Conservation (phyloP, 257 asterid genomes). For the Knoxia roxburghii region DNA sequence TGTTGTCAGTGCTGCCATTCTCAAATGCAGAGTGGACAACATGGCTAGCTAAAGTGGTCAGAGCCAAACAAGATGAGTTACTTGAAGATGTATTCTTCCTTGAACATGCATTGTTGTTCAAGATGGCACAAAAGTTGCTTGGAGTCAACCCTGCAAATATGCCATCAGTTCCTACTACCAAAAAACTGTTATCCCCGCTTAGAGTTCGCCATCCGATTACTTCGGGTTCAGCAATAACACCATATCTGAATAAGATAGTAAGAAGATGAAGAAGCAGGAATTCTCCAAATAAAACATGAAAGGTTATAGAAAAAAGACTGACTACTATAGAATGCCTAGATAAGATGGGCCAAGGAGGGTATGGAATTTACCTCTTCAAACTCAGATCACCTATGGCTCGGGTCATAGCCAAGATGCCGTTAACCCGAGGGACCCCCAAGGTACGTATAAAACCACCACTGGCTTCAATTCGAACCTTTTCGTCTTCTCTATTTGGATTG, state of each 20-base stretch:
- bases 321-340: neutral
- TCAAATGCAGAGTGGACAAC: slow-evolving; percentile 38
- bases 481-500: slow-evolving; percentile 63
- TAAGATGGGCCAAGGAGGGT: neutral
- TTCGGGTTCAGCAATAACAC: slow-evolving; percentile 70
- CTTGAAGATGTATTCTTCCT: slow-evolving; percentile 10
- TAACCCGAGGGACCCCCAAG: slow-evolving; percentile 59
- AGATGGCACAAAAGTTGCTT: slow-evolving; percentile 44
- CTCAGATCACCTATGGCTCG: slow-evolving; percentile 69
- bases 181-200: slow-evolving; percentile 27
- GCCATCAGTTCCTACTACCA: slow-evolving; percentile 74
- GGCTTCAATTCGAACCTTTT: slow-evolving; percentile 55
- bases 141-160: slow-evolving; percentile 56
- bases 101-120: slow-evolving; percentile 10
- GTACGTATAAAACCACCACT: slow-evolving; percentile 34
- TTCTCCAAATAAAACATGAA: neutral
- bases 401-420: slow-evolving; percentile 62
- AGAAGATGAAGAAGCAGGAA: slow-evolving; percentile 1
- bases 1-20: slow-evolving; percentile 62
- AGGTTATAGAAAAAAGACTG: neutral
- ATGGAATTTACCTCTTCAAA: slow-evolving; percentile 38
- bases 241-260: slow-evolving; percentile 33
- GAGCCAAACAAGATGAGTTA: slow-evolving; percentile 17
- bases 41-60: slow-evolving; percentile 42
- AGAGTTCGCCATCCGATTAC: slow-evolving; percentile 46